phyloP scores from a whole-genome alignment of 305 asterid genomes.

The Rubia balearica region DNA sequence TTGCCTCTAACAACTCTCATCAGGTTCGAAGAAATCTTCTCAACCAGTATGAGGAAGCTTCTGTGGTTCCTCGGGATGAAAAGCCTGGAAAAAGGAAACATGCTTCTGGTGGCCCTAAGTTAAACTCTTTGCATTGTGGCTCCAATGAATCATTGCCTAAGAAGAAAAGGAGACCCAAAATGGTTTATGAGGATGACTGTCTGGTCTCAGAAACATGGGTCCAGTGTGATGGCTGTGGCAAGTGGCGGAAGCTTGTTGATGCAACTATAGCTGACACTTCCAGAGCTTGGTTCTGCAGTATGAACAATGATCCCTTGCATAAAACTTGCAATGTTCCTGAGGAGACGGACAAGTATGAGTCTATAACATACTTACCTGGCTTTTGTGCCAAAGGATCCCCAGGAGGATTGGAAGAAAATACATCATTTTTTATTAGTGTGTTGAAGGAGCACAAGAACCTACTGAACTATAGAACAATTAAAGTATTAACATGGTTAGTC shows the following conservation, averaged over 20 bases:
- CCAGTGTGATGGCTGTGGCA: constrained; percentile 94
- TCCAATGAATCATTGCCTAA: constrained; percentile 26
- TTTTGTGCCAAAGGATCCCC: constrained; percentile 61
- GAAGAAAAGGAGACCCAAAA: constrained; percentile 38
- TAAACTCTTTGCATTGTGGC: constrained; percentile 23
- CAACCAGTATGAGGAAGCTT: constrained; percentile 41
- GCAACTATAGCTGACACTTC: constrained; percentile 37
- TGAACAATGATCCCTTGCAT: constrained; percentile 61
- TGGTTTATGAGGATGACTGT: constrained; percentile 24
- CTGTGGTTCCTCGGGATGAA: constrained; percentile 21
- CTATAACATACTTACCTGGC: constrained; percentile 70
- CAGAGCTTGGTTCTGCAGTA: constrained; percentile 89
- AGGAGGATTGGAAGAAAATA: constrained; percentile 65
- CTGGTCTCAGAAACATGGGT: constrained; percentile 71
- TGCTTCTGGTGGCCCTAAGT: constrained; percentile 22
- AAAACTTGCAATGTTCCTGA: constrained; percentile 75
- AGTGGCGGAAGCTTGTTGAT: constrained; percentile 83
- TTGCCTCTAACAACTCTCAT: constrained; percentile 33
- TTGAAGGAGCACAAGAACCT: constrained; percentile 56
- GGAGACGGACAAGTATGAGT: constrained; percentile 64
- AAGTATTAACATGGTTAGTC: constrained; percentile 82
- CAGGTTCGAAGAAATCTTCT: constrained; percentile 55
- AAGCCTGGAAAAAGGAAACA: constrained; percentile 34
- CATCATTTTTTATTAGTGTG: constrained; percentile 66
- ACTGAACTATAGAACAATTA: constrained; percentile 59